phyloP scores from a whole-genome alignment of 2,329 filamentous ascomycete genomes.

The Apiospora marii region DNA sequence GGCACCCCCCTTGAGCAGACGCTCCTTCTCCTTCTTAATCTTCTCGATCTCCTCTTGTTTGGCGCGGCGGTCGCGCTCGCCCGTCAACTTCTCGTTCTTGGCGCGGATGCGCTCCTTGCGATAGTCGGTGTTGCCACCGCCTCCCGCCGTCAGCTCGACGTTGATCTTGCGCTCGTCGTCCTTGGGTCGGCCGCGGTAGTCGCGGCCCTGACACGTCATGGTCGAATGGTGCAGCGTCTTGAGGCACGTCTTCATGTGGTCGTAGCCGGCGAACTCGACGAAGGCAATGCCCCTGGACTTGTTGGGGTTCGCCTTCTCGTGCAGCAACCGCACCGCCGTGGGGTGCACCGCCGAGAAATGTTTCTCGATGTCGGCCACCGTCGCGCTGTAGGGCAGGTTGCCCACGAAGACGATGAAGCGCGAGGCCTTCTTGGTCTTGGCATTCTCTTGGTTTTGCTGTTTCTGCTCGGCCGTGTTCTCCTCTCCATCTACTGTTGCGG shows the following conservation, averaged over 20 bases:
- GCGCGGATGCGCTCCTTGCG: constrained; percentile 79
- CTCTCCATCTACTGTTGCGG: background rate
- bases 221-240: constrained; percentile 88
- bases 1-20: constrained; percentile 38
- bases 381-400: constrained; percentile 89
- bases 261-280: constrained; percentile 86
- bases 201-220: constrained; percentile 59
- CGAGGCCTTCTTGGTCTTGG: constrained; percentile 48
- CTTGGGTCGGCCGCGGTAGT: constrained; percentile 47
- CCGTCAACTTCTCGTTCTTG: constrained; percentile 88
- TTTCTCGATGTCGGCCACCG: constrained; percentile 68
- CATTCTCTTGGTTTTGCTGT: constrained; percentile 31
- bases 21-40: constrained; percentile 44
- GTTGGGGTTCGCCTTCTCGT: constrained; percentile 66
- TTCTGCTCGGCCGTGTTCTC: constrained; percentile 23
- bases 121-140: constrained; percentile 78
- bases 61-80: constrained; percentile 61
- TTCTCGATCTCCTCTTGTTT: constrained; percentile 52
- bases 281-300: constrained; percentile 83
- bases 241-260: constrained; percentile 91
- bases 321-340: constrained; percentile 74
- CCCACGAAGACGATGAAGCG: constrained; percentile 86
- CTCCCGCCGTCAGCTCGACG: constrained; percentile 91
- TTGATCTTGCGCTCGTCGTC: constrained; percentile 79
- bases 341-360: constrained; percentile 84